Evolutionary conservation across 2,329 filamentous ascomycete species (phyloP), one percentile per base, ranked within the genome.

Genomic region (Ophiosphaerella narmari): DNA sequence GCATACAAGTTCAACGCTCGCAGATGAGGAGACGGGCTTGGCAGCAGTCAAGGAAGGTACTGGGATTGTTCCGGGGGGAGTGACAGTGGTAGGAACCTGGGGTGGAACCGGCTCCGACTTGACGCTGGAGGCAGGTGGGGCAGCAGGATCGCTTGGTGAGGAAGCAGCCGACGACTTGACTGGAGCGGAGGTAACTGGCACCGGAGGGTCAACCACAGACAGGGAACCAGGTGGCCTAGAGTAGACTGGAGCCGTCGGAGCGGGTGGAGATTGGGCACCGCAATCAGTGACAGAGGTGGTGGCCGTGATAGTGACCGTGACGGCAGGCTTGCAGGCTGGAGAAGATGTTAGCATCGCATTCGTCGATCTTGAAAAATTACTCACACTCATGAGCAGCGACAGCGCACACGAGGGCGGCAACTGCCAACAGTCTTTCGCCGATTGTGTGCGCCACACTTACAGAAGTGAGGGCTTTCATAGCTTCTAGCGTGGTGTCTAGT

Each of bases 361-460:
- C 6, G 11, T 42, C 43, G 11, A 56, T 7, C 8, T 32, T 36
- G 43, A 18, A 31, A 31, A 57, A 31, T 14, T 29, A 29, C 56
- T 52, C 41, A 60, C 61, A 43, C 38, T 62, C 39, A 35, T 46
- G 31, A 39, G 62, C 63, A 38, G 55, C 59, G 44, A 61, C 54
- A 46, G 51, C 51, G 44, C 53, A 52, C 43, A 52, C 51, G 39
- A 67, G 50, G 43, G 56, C 52, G 36, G 59, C 58, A 38, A 56
- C 48, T 35, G 55, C 56, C 40, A 65, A 43, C 48, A 66, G 7
- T 89, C 83, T 60, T 90, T 89, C 73, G 74, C 82, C 67, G 86
- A 90, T 72, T 92, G 89, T 70, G 84, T 91, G 43, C 81, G 80
- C 54, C 82, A 89, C 60, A 93, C 90, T 8, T 94, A 94, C 74